Evolutionary conservation across 345 rosid genomes (phyloP).

Genomic region (Cardamine chenopodiifolia): DNA sequence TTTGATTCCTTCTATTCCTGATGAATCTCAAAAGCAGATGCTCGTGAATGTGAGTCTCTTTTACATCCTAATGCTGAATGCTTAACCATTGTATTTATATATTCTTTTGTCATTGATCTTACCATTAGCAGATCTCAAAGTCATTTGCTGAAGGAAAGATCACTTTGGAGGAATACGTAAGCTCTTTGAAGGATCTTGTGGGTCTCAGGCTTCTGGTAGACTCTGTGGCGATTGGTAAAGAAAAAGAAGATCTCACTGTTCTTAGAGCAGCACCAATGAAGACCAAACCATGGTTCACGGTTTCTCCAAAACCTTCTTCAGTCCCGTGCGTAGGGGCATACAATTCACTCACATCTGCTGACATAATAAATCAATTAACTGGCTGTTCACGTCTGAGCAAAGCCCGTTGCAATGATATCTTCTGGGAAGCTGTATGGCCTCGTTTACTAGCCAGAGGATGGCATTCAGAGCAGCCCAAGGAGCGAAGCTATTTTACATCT

Average conservation of each 20-base stretch:
- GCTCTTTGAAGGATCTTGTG: slow-evolving; percentile 47
- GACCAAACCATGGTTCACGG: slow-evolving; percentile 47
- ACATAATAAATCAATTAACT: slow-evolving; percentile 57
- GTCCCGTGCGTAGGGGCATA: slow-evolving; percentile 42
- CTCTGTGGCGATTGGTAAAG: slow-evolving; percentile 72
- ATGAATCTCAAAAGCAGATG: slow-evolving; percentile 43
- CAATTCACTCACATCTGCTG: slow-evolving; percentile 56
- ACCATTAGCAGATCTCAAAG: slow-evolving; percentile 55
- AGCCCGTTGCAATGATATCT: slow-evolving; percentile 70
- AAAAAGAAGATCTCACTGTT: slow-evolving; percentile 66
- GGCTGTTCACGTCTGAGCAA: slow-evolving; percentile 69
- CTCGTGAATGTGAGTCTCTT: slow-evolving; percentile 43
- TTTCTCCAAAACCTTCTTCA: slow-evolving; percentile 40
- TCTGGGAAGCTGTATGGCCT: slow-evolving; percentile 91
- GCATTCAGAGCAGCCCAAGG: slow-evolving; percentile 70
- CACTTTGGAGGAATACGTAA: slow-evolving; percentile 53
- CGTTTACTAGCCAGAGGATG: slow-evolving; percentile 79
- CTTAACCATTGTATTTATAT: not conserved
- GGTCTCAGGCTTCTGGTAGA: slow-evolving; percentile 61
- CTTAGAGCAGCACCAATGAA: slow-evolving; percentile 49
- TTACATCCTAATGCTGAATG: slow-evolving; percentile 12
- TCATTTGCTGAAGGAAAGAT: slow-evolving; percentile 60
- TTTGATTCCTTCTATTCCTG: slow-evolving; percentile 53
- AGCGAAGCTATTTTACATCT: slow-evolving; percentile 48
- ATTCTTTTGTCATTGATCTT: slow-evolving; percentile 30